Evolutionary conservation across 2,329 filamentous ascomycete genomes (phyloP).

Genomic region (Aspergillus bombycis): DNA sequence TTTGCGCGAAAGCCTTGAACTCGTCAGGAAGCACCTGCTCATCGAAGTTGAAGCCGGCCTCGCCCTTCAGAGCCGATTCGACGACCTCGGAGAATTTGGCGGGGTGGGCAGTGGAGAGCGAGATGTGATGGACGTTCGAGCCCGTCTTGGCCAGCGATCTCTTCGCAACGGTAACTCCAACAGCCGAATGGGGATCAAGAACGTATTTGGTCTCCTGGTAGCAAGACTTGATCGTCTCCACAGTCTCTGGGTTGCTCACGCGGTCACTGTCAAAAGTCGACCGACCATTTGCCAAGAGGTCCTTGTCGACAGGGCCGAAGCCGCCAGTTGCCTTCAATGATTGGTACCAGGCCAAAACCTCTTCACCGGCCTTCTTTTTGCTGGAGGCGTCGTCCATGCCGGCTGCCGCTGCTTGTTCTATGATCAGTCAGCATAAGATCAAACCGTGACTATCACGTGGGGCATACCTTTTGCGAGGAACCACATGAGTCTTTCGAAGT

Average conservation of each 20-base stretch:
- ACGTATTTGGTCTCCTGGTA: conserved; percentile 70
- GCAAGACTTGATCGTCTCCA: conserved; percentile 64
- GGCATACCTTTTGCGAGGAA: conserved; percentile 58
- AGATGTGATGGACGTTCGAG: conserved; percentile 67
- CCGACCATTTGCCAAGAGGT: conserved; percentile 55
- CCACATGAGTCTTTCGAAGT: conserved; percentile 96
- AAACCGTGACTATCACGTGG: conserved; percentile 44
- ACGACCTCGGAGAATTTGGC: conserved; percentile 92
- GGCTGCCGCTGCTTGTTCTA: conserved; percentile 46
- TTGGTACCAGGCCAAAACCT: conserved; percentile 13
- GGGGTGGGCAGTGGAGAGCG: conserved; percentile 90
- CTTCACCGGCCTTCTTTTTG: conserved; percentile 15
- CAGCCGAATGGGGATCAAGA: conserved; percentile 88
- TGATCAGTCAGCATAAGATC: neutral
- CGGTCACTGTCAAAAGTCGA: conserved; percentile 74
- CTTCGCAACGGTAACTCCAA: conserved; percentile 77
- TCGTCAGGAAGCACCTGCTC: conserved; percentile 74
- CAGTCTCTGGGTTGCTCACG: conserved; percentile 65
- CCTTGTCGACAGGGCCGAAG: conserved; percentile 25
- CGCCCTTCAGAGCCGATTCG: conserved; percentile 71
- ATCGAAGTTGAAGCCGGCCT: conserved; percentile 75
- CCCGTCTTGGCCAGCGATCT: conserved; percentile 64
- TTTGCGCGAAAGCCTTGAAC: conserved; percentile 76
- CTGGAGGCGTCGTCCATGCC: conserved; percentile 65
- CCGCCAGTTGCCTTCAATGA: conserved; percentile 8